phyloP scores from a whole-genome alignment of 2,329 filamentous ascomycete species.

The Neonectria sp. region DNA sequence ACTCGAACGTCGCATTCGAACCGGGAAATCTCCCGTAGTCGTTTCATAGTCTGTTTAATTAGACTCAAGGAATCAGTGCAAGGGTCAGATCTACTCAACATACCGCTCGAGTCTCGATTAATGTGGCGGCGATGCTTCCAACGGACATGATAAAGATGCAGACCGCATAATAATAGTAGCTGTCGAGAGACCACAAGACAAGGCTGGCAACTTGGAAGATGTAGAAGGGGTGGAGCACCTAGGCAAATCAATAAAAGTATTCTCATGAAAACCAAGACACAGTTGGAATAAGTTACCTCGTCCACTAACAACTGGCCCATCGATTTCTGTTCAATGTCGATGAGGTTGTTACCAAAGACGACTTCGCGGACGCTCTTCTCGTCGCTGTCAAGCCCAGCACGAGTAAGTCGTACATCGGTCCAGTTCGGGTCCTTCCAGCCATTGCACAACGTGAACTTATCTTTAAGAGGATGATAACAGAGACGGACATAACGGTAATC shows the following conservation, averaged over 20 bases:
- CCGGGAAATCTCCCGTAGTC: conserved; percentile 89
- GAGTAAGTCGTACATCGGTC: conserved; percentile 82
- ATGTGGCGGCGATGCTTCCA: conserved; percentile 89
- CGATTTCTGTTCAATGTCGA: conserved; percentile 94
- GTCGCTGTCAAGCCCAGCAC: conserved; percentile 87
- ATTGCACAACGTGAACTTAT: conserved; percentile 88
- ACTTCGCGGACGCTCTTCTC: conserved; percentile 86
- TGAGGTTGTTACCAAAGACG: conserved; percentile 91
- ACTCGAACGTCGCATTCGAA: conserved; percentile 98
- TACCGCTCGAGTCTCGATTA: conserved; percentile 89
- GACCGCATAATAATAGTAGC: conserved; percentile 97
- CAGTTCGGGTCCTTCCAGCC: conserved; percentile 96
- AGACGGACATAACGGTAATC: conserved; percentile 97
- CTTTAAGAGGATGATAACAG: conserved; percentile 89
- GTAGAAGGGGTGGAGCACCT: conserved; percentile 97
- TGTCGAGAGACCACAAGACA: conserved; percentile 92
- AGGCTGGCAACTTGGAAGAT: conserved; percentile 97
- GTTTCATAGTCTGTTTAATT: conserved; percentile 80
- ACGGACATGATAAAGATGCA: conserved; percentile 97
- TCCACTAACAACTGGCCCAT: conserved; percentile 87
- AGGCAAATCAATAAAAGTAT: conserved; percentile 2
- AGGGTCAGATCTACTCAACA: conserved; percentile 48
- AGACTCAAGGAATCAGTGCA: conserved; percentile 7
- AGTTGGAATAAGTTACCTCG: conserved; percentile 69
- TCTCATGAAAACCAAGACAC: not conserved